These are phyloP conservation scores for Sclerotiophoma versabilis DNA, from an alignment of 2,329 filamentous ascomycete species.

Conservation along the genomic window DNA sequence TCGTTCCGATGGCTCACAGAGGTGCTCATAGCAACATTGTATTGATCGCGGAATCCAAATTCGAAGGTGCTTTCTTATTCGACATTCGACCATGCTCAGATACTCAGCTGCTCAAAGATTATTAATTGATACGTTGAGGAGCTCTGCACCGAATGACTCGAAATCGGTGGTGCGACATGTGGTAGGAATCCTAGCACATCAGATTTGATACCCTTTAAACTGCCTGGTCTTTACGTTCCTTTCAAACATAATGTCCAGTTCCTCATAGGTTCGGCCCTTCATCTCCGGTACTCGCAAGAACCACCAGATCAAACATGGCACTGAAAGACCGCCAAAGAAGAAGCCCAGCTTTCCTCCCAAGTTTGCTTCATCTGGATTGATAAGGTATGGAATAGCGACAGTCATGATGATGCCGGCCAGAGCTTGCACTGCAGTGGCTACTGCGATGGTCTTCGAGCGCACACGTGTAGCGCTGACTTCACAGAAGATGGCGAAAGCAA, in stretches of 20 bases:
- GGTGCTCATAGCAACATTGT: too few relatives aligned
- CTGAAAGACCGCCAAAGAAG: constrained; percentile 47
- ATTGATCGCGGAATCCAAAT: too few relatives aligned
- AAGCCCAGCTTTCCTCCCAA: constrained; percentile 51
- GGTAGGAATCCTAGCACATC: neutral
- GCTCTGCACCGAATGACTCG: neutral
- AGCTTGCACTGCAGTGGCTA: constrained; percentile 62
- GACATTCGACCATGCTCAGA: too few relatives aligned
- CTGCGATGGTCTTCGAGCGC: constrained; percentile 82
- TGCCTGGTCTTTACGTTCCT: constrained; percentile 22
- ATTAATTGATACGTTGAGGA: neutral
- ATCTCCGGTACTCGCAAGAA: constrained; percentile 51
- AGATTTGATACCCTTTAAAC: constrained; percentile 15
- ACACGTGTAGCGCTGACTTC: constrained; percentile 74
- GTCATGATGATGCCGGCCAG: constrained; percentile 42
- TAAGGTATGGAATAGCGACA: constrained; percentile 49
- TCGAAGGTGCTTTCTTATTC: too few relatives aligned
- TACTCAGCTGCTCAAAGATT: too few relatives aligned
- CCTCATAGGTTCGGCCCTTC: constrained; percentile 47
- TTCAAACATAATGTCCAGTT: constrained; percentile 51
- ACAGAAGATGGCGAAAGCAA: constrained; percentile 83
- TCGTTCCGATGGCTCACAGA: too few relatives aligned
- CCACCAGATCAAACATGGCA: constrained; percentile 39
- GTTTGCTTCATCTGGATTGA: constrained; percentile 50
- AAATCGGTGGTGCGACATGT: neutral